Conservation (phyloP, 208 protist genomes). For the Phytomonas sp. region DNA sequence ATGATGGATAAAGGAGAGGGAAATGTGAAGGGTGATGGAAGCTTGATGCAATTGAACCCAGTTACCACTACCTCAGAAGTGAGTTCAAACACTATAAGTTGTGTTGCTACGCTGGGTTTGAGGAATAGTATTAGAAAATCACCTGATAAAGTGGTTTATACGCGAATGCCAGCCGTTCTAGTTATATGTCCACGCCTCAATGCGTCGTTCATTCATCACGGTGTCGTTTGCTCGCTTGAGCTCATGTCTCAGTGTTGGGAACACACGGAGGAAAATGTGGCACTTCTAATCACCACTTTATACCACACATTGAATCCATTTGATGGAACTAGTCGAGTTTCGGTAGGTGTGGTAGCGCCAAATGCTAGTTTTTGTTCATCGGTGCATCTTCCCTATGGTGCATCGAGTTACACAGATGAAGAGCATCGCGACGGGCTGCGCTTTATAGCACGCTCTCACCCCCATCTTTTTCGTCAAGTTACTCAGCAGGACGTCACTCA, state of each 20-base stretch:
- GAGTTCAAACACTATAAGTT: neutral
- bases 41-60: neutral
- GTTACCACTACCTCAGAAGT: neutral
- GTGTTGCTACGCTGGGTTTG: neutral
- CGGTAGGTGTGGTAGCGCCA: conserved; percentile 30
- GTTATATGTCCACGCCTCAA: conserved; percentile 64
- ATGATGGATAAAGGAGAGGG: neutral
- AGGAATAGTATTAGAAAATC: neutral
- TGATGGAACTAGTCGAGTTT: conserved; percentile 34
- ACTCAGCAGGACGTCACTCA: neutral
- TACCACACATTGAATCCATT: conserved; percentile 70
- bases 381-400: neutral
- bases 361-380: conserved; percentile 13
- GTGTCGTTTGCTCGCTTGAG: conserved; percentile 74
- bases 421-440: conserved; percentile 62
- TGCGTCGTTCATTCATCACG: conserved; percentile 75
- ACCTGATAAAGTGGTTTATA: neutral
- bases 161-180: conserved; percentile 71
- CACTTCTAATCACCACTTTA: conserved; percentile 47
- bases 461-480: conserved; percentile 51
- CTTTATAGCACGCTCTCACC: conserved; percentile 57
- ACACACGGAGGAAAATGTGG: conserved; percentile 34
- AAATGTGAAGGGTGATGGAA: neutral
- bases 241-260: conserved; percentile 79
- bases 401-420: conserved; percentile 34